A percentile compares a stretch with the other conserved stretches of the same genome.
These are phyloP conservation scores for Thelephora ganbajun DNA, from an alignment of 768 basidiomycete species.

Conservation along the genomic window DNA sequence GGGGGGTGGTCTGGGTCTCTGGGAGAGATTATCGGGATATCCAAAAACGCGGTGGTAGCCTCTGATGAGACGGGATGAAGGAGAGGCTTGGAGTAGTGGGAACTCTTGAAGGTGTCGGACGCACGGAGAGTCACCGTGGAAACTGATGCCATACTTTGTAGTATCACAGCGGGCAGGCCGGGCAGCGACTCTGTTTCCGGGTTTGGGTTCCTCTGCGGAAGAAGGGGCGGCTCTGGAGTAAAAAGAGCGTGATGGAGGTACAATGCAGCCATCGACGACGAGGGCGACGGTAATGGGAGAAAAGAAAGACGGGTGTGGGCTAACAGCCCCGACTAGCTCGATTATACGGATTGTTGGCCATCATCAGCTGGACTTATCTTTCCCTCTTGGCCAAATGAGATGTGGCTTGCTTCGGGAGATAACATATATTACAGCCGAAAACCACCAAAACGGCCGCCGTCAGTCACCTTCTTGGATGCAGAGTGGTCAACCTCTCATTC, in stretches of 20 bases:
- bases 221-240: conserved; percentile 12
- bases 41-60: not conserved
- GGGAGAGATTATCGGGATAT: not conserved
- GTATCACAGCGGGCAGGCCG: conserved; percentile 11
- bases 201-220: not conserved
- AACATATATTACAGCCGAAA: no score
- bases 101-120: no score
- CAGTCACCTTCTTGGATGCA: no score
- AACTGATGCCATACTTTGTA: conserved; percentile 1
- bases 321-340: no score
- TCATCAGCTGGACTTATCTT: no score
- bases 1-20: not conserved
- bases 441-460: no score
- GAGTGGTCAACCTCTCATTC: no score
- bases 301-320: not conserved
- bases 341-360: no score
- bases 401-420: no score
- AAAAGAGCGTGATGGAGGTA: conserved; percentile 44
- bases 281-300: not conserved
- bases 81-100: conserved; percentile 14
- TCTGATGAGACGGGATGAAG: conserved; percentile 9
- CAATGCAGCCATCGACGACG: conserved; percentile 39
- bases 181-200: conserved; percentile 10
- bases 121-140: conserved; percentile 16
- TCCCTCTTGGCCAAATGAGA: no score